Conservation (phyloP, 805 yeast genomes). For the Barnettozyma vustinii region DNA sequence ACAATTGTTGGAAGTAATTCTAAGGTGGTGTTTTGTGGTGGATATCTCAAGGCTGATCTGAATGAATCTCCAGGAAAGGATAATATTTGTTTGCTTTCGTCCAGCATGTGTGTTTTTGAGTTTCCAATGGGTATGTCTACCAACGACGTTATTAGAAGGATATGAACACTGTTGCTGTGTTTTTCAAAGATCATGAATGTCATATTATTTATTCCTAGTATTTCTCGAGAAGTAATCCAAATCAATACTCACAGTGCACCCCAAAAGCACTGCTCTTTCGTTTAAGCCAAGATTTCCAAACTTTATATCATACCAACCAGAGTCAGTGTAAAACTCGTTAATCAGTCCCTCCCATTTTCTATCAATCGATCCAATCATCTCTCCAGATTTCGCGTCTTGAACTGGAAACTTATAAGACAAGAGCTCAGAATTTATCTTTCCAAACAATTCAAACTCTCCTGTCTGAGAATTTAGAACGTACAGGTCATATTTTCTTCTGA, state of each 20-base stretch:
- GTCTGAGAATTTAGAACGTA: not conserved
- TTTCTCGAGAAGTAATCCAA: constrained; percentile 2
- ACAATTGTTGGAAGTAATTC: constrained; percentile 11
- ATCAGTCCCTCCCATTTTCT: not conserved
- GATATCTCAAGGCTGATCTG: constrained; percentile 10
- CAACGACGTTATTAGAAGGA: constrained; percentile 1
- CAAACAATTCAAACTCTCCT: not conserved
- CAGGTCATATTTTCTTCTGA: constrained; percentile 3
- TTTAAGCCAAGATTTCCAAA: not conserved
- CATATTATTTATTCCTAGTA: not conserved
- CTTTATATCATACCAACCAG: not conserved
- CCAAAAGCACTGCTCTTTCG: constrained; percentile 2
- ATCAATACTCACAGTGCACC: constrained; percentile 4
- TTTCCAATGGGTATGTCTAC: constrained; percentile 10
- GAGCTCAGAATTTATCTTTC: not conserved
- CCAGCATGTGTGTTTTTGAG: constrained; percentile 6
- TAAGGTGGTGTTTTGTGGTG: constrained; percentile 15
- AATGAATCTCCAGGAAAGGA: not conserved
- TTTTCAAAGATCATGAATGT: not conserved
- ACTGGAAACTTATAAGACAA: constrained; percentile 2
- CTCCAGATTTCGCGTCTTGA: not conserved
- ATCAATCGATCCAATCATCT: constrained; percentile 2
- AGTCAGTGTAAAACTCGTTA: not conserved
- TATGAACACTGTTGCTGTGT: not conserved
- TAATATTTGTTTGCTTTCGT: not conserved